phyloP scores from a whole-genome alignment of 2,329 filamentous ascomycete species.

The Penicillium sp. region DNA sequence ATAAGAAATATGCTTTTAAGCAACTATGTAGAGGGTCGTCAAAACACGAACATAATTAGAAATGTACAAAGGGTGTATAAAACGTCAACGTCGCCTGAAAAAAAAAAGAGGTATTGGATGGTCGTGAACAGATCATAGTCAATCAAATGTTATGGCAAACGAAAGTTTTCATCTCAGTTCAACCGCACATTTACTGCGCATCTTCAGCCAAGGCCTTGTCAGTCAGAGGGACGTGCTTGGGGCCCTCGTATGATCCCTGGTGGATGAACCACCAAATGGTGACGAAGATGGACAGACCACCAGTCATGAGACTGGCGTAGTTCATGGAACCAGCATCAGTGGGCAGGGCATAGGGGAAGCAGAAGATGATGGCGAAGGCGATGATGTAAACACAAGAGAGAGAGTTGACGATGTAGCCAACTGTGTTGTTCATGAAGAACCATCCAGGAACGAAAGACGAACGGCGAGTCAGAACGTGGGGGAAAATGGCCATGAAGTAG shows the following conservation, averaged over 20 bases:
- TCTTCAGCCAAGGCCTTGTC: slow-evolving; percentile 36
- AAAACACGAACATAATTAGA: slow-evolving; percentile 9
- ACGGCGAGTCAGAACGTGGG: slow-evolving; percentile 55
- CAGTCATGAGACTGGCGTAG: slow-evolving; percentile 56
- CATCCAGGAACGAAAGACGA: slow-evolving; percentile 55
- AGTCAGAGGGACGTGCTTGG: slow-evolving; percentile 37
- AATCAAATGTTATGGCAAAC: slow-evolving; percentile 13
- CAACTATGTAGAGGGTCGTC: slow-evolving; percentile 5
- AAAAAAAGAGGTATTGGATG: slow-evolving; percentile 10
- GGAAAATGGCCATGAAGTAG: slow-evolving; percentile 56
- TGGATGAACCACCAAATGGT: slow-evolving; percentile 48
- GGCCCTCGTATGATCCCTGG: slow-evolving; percentile 37
- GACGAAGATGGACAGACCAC: slow-evolving; percentile 54
- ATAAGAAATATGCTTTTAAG: slow-evolving; percentile 6
- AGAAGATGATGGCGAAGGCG: slow-evolving; percentile 62
- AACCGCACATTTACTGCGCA: slow-evolving; percentile 24
- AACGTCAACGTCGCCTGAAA: slow-evolving; percentile 14
- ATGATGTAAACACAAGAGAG: slow-evolving; percentile 56
- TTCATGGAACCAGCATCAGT: slow-evolving; percentile 55
- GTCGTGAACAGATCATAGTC: slow-evolving; percentile 15
- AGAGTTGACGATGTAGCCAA: slow-evolving; percentile 55
- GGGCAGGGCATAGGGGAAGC: slow-evolving; percentile 56
- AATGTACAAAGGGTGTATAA: slow-evolving; percentile 14
- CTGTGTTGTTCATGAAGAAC: slow-evolving; percentile 54
- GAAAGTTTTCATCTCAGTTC: slow-evolving; percentile 7